A percentile compares a stretch with the other conserved stretches of the same genome.
Conservation (phyloP, 257 asterid genomes). For the Solanum lycopersicoides region DNA sequence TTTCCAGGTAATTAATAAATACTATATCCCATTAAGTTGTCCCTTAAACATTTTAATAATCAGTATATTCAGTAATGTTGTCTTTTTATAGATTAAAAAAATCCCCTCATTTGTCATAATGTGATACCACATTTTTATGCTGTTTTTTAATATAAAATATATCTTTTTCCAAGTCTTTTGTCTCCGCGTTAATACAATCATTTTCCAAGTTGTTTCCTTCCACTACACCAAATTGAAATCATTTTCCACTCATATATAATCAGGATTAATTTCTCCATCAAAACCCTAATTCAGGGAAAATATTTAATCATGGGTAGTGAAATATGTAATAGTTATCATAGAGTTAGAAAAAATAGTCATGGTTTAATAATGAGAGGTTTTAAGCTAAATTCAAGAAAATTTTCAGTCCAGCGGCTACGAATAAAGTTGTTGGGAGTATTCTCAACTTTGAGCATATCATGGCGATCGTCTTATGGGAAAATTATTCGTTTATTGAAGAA, state of each 20-base stretch:
- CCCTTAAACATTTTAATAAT: neutral
- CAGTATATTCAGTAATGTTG: neutral
- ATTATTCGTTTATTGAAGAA: neutral
- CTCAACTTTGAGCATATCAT: neutral
- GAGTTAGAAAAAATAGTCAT: conserved; percentile 5
- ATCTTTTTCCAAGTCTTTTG: neutral
- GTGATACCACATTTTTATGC: neutral
- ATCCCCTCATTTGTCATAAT: neutral
- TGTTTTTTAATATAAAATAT: neutral
- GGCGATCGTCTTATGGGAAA: conserved; percentile 6
- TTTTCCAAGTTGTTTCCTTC: conserved; percentile 9
- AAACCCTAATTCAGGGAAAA: neutral
- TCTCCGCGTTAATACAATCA: conserved; percentile 10
- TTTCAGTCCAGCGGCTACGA: conserved; percentile 21
- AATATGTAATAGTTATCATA: conserved; percentile 9
- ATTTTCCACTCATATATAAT: neutral
- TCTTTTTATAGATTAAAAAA: neutral
- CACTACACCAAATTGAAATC: conserved; percentile 5
- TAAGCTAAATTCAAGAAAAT: conserved; percentile 22
- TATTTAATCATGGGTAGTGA: neutral
- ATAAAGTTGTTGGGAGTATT: conserved; percentile 14
- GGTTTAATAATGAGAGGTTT: conserved; percentile 15
- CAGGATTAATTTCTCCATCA: neutral
- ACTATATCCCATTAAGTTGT: neutral
- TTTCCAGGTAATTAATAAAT: neutral